Base-by-base conservation (phyloP, 2,329 filamentous ascomycete species). In the Cyclaneusma minus region DNA sequence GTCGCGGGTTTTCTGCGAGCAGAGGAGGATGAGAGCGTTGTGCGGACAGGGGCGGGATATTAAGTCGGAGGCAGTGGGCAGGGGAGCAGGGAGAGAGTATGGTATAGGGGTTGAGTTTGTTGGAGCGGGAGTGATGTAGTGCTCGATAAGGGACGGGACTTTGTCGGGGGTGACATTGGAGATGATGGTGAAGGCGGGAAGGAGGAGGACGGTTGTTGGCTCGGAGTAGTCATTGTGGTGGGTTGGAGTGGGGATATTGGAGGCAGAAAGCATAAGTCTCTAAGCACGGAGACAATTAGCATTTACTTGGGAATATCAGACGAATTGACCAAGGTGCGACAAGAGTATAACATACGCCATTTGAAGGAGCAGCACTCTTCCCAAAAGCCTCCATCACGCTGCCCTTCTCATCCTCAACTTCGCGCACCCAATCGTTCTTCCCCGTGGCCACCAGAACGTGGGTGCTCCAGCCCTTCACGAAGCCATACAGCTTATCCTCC, bases 361-460 rank as follows among this genome's bases (percentile, higher is more conserved):
- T 62, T 1, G 75, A 75, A 46, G 62, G 63, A 7, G 60, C 55
- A 2, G 62, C 60, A 28, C 57, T 56, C 38, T 55, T 55, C 61
- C 44, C 64, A 39, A 85, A 65, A 2, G 78, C 80, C 55, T 83
- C 62, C 80, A 87, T 87, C 16, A 87, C 64, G 46, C 76, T 83
- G 5, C 78, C 79, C 51, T 80, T 75, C 59, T 95, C 89, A 45
- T 95, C 80, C 30, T 68, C 71, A 23, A 93, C 81, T 55, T 92
- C 78, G 33, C 81, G 58, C 45, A 87, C 78, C 89, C 89, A 98
- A 53, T 98, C 89, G 14, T 75, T 67, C 66, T 94, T 93, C 34
- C 84, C 82, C n/a, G 89, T 98, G 13, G 83, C 89, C 10, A 95
- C 83, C 16, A 98, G 58, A 34, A 93, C 48, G 53, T 98, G 89